Evolutionary conservation across 768 basidiomycete species (phyloP), one percentile per base, ranked within the genome.

Genomic region (Naganishia vishniacii): DNA sequence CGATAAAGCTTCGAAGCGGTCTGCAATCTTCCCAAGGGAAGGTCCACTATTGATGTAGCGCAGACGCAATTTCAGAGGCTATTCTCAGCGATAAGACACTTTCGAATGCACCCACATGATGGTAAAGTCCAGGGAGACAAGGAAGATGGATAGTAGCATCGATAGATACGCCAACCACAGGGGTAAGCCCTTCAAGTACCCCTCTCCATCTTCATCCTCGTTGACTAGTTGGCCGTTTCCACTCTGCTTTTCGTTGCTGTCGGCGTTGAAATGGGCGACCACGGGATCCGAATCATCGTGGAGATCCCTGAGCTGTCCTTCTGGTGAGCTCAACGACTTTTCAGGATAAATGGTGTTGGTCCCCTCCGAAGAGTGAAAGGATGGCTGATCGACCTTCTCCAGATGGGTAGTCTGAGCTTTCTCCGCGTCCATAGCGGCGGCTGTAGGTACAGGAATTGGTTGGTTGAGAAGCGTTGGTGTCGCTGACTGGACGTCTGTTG

Each of bases 81-180:
- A 1, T 13, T 40, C 13, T 9, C 20, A 18, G 34, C 8, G 15
- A 37, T 3, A 29, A 25, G 11, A 16, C 28, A 40, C 4, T 15
- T 2, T 18, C 13, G 18, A n/a, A 7, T 12, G 20, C 31, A 40
- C 53, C 40, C 18, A 56, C 53, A 56, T 71, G 67, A 81, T 81
- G 1, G 80, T 73, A 62, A 77, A 68, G 68, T 81, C 80, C 40
- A 78, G 65, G 13, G 74, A 70, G 59, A 75, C 67, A 44, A 77
- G 70, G 37, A 78, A 70, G 11, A 77, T 56, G 64, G 48, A 45
- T 66, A 74, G 49, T 68, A 70, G 31, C 65, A 74, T 41, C 67
- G 70, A 51, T 11, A 42, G 48, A 32, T 65, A 65, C 8, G 64
- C 34, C 32, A 61, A 9, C 25, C 26, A 41, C 20, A 65, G 23